Evolutionary conservation across 2,329 filamentous ascomycete genomes (phyloP).

Genomic region (Coccinonectria pachysandricola): DNA sequence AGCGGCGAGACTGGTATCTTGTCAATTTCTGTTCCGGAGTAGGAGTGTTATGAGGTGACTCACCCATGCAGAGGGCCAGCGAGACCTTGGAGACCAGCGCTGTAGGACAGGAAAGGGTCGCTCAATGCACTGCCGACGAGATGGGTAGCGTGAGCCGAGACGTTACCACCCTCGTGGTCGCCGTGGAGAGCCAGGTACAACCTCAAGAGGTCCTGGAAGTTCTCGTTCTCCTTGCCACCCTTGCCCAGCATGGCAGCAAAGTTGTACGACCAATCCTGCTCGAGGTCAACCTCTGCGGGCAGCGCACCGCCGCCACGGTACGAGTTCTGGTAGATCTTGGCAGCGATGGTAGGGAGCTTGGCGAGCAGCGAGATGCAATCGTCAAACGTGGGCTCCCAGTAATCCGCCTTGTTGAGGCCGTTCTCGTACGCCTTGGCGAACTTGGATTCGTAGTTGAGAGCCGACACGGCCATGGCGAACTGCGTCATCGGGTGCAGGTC

Average conservation of each 20-base stretch:
- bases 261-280: slow-evolving; percentile 98
- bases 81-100: slow-evolving; percentile 86
- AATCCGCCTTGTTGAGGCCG: slow-evolving; percentile 88
- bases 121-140: slow-evolving; percentile 89
- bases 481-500: slow-evolving; percentile 98
- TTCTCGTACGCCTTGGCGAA: slow-evolving; percentile 91
- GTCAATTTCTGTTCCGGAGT: background rate
- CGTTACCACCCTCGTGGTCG: slow-evolving; percentile 96
- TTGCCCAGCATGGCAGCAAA: slow-evolving; percentile 95
- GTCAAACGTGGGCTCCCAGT: slow-evolving; percentile 98
- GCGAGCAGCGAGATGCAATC: slow-evolving; percentile 88
- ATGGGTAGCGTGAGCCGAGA: slow-evolving; percentile 91
- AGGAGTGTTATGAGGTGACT: slow-evolving; percentile 10
- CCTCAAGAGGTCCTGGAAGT: slow-evolving; percentile 89
- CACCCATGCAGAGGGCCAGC: slow-evolving; percentile 65
- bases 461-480: slow-evolving; percentile 87
- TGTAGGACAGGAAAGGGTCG: slow-evolving; percentile 93
- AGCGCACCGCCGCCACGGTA: slow-evolving; percentile 67
- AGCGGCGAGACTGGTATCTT: slow-evolving; percentile 58
- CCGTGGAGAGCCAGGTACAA: slow-evolving; percentile 94
- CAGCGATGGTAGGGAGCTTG: slow-evolving; percentile 92
- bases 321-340: slow-evolving; percentile 93
- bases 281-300: slow-evolving; percentile 63
- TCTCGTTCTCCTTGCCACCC: slow-evolving; percentile 74
- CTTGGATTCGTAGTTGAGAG: slow-evolving; percentile 88